Base-by-base conservation (phyloP, 2,329 filamentous ascomycete genomes). In the Podosphaera aphanis region DNA sequence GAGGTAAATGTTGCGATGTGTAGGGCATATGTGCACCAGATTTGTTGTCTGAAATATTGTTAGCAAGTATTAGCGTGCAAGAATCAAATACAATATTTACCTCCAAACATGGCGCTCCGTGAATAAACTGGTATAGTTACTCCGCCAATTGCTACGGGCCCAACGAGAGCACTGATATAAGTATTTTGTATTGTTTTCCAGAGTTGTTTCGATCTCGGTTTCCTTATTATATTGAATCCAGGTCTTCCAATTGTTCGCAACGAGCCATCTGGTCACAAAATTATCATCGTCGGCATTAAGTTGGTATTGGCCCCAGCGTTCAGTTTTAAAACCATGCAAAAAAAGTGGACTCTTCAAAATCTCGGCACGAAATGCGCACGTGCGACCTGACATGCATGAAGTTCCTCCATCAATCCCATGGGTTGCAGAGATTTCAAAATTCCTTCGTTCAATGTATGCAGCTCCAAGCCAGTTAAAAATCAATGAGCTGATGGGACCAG, bases 241-340 rank as follows among this genome's bases (percentile, higher is more conserved):
- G 19, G 86, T 94, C 65, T 92, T 84, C 83, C 84, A 93, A 53
- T 79, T 73, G 64, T 93, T 80, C 52, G 77, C 82, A 54, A 94
- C 86, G 57, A 95, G 72, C 88, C 88, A 95, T 48, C 88, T 78
- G 5, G 88, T 94, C 55, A 95, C 83, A 64, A 94, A 95, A 64
- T 95, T 95, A 68, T 95, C 88, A 61, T 95, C 88, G 62, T 95
- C 88, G 21, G 88, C 85, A 59, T 94, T 94, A 49, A 95, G 71
- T 57, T 86, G 86, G 64, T 80, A 93, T 56, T 79, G 77, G 43
- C 79, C 73, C 83, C 83, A 93, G 54, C 79, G 80, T 64, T 95
- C 88, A 46, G 86, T 84, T 53, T 83, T 86, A 66, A 95, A 94
- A 40, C 79, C 83, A 52, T 86, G 73, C 37, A 85, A 77, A 62